A percentile compares a stretch with the other conserved stretches of the same genome.
phyloP scores from a whole-genome alignment of 2,329 filamentous ascomycete genomes.

The Paecilomyces formosus region DNA sequence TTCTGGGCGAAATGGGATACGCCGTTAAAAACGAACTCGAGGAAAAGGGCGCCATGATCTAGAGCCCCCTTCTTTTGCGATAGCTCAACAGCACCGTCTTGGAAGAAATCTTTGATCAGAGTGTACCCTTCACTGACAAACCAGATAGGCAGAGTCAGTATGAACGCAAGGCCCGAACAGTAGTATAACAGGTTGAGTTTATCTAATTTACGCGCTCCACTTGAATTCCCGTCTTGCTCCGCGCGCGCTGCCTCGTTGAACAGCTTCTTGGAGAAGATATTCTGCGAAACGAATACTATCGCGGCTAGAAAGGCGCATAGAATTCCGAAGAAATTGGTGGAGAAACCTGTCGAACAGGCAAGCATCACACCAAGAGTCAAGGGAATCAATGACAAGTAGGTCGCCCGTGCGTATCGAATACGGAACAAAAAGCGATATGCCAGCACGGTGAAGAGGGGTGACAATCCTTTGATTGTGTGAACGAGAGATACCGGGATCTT shows the following conservation, averaged over 20 bases:
- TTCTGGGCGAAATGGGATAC: slow-evolving; percentile 95
- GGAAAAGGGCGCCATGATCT: slow-evolving; percentile 51
- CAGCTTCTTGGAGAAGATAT: slow-evolving; percentile 95
- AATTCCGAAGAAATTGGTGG: slow-evolving; percentile 83
- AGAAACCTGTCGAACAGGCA: slow-evolving; percentile 87
- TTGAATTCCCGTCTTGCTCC: slow-evolving; percentile 62
- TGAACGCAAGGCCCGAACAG: slow-evolving; percentile 86
- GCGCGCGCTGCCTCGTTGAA: slow-evolving; percentile 90
- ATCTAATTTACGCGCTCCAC: slow-evolving; percentile 70
- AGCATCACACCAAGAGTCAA: slow-evolving; percentile 92
- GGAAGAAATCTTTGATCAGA: slow-evolving; percentile 68
- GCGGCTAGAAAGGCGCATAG: slow-evolving; percentile 83
- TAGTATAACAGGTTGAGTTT: slow-evolving; percentile 96
- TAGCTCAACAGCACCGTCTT: slow-evolving; percentile 71
- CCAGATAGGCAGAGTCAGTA: slow-evolving; percentile 87
- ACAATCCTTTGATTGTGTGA: slow-evolving; percentile 96
- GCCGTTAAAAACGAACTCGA: slow-evolving; percentile 97
- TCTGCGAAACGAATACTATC: slow-evolving; percentile 92
- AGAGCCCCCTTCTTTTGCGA: slow-evolving; percentile 68
- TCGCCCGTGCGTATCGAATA: slow-evolving; percentile 78
- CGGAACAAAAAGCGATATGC: slow-evolving; percentile 86
- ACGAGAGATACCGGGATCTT: slow-evolving; percentile 95
- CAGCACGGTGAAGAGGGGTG: slow-evolving; percentile 87
- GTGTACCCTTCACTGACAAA: slow-evolving; percentile 79
- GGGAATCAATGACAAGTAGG: slow-evolving; percentile 83